These are phyloP conservation scores for Salvia sclarea DNA, from an alignment of 305 asterid genomes.

Conservation along the genomic window DNA sequence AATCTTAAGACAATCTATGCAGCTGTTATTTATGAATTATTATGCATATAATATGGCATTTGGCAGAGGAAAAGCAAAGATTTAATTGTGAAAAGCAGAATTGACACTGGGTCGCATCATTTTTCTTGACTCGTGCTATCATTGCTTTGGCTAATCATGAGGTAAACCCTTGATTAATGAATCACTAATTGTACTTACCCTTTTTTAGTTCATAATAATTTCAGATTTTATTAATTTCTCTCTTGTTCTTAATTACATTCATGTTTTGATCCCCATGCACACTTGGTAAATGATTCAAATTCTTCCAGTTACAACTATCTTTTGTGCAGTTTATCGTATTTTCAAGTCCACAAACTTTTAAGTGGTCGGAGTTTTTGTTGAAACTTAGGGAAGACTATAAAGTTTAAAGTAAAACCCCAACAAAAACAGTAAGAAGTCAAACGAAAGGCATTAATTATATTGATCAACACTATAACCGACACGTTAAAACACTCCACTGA, in stretches of 20 bases:
- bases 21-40: not conserved
- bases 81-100: slow-evolving; percentile 32
- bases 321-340: slow-evolving; percentile 9
- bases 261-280: not conserved
- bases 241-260: not conserved
- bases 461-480: not conserved
- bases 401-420: too few species aligned
- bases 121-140: slow-evolving; percentile 35
- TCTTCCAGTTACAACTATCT: not conserved
- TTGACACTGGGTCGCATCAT: slow-evolving; percentile 43
- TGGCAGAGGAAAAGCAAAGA: not conserved
- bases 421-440: not conserved
- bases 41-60: not conserved
- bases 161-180: slow-evolving; percentile 23
- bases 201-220: not conserved
- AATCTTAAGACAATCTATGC: slow-evolving; percentile 29
- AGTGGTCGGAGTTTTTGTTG: not conserved
- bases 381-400: slow-evolving; percentile 17
- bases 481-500: not conserved
- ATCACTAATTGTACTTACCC: slow-evolving; percentile 24
- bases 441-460: not conserved
- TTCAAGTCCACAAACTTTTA: slow-evolving; percentile 6
- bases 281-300: slow-evolving; percentile 23
- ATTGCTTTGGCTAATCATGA: slow-evolving; percentile 42
- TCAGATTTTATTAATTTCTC: not conserved